Conservation (phyloP, 2,329 filamentous ascomycete species). For the Calonectria fujianensis region DNA sequence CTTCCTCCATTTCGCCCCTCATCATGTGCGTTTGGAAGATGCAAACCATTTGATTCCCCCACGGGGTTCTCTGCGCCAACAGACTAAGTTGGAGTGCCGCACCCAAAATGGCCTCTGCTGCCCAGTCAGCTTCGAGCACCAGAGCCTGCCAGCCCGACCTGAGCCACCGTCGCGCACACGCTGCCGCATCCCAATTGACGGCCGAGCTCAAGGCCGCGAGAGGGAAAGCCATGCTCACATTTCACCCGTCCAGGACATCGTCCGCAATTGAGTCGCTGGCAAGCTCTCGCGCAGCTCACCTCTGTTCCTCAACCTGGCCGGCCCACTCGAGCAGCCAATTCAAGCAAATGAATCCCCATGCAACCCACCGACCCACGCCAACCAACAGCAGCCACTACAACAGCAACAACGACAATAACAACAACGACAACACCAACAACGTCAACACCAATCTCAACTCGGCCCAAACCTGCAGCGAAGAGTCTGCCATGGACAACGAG, state of each 20-base stretch:
- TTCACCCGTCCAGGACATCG: neutral
- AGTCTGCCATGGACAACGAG: neutral
- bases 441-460: neutral
- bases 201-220: neutral
- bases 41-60: slow-evolving; percentile 13
- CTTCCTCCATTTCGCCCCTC: neutral
- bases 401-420: neutral
- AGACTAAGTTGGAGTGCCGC: neutral
- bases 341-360: neutral
- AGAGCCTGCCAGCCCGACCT: neutral
- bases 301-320: neutral
- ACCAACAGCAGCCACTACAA: neutral
- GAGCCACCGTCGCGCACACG: neutral
- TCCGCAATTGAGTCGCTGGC: neutral
- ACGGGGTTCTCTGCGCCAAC: slow-evolving; percentile 6
- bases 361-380: neutral
- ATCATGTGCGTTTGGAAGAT: slow-evolving; percentile 8
- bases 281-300: neutral
- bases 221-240: neutral
- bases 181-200: slow-evolving; percentile 12
- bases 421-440: neutral
- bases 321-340: neutral
- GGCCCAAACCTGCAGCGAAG: neutral
- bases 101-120: slow-evolving; percentile 1
- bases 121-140: neutral